Percentiles rank a stretch among this genome's conserved stretches.
Evolutionary conservation across 2,329 filamentous ascomycete genomes (phyloP).

Genomic region (Pseudogymnoascus sp.): DNA sequence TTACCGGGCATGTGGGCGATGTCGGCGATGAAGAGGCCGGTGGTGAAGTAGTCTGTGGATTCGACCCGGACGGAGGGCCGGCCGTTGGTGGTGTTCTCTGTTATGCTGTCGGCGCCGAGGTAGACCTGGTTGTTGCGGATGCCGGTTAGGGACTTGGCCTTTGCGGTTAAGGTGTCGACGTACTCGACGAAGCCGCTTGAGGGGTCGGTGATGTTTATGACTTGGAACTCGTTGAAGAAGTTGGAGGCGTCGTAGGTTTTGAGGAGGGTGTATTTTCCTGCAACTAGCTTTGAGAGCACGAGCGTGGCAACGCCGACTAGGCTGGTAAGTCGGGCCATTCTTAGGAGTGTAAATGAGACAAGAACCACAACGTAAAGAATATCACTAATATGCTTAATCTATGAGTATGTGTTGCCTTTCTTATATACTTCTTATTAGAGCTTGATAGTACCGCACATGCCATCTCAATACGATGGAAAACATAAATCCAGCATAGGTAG

Average conservation of each 20-base stretch:
- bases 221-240: conserved; percentile 39
- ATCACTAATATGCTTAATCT: background rate
- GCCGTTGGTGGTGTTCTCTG: conserved; percentile 33
- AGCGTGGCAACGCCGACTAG: background rate
- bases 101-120: conserved; percentile 39
- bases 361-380: background rate
- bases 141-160: background rate
- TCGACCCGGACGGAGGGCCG: conserved; percentile 43
- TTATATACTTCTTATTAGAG: background rate
- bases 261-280: background rate
- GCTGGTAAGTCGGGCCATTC: background rate
- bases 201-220: conserved; percentile 36
- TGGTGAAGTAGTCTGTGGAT: conserved; percentile 44
- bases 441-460: background rate
- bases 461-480: background rate
- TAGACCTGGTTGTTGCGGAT: background rate
- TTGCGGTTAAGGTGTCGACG: conserved; percentile 21
- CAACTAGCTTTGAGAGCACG: background rate
- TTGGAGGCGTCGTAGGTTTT: conserved; percentile 10
- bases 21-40: conserved; percentile 50
- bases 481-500: background rate
- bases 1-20: conserved; percentile 48
- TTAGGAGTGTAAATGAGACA: background rate
- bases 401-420: background rate
- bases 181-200: conserved; percentile 39